Evolutionary conservation across 2,329 filamentous ascomycete genomes (phyloP).

Genomic region (Aureobasidium sp.): DNA sequence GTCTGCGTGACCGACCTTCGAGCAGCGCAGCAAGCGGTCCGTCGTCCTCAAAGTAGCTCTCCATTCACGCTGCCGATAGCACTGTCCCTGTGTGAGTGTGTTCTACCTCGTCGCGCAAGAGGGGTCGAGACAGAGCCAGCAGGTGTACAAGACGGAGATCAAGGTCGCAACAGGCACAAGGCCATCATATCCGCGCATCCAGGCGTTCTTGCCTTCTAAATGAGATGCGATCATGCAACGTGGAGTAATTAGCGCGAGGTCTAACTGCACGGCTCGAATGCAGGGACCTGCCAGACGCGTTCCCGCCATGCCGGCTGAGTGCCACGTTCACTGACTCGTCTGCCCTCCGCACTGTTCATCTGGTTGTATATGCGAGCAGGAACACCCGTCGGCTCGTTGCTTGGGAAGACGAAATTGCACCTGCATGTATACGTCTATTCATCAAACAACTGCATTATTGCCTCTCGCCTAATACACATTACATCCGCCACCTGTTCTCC

Average conservation of each 20-base stretch:
- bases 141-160: neutral
- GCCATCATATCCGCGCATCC: neutral
- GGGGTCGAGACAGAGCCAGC: neutral
- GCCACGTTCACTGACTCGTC: neutral
- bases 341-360: neutral
- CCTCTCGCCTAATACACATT: neutral
- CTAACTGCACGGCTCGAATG: neutral
- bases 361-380: neutral
- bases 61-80: slow-evolving; percentile 50
- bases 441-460: slow-evolving; percentile 10
- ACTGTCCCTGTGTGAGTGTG: neutral
- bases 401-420: slow-evolving; percentile 9
- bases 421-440: neutral
- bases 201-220: slow-evolving; percentile 4
- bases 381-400: slow-evolving; percentile 4
- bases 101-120: neutral
- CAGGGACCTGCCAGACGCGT: slow-evolving; percentile 3
- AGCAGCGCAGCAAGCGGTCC: slow-evolving; percentile 84
- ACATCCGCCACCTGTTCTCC: neutral
- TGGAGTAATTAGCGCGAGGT: slow-evolving; percentile 5
- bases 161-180: slow-evolving; percentile 5
- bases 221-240: slow-evolving; percentile 10
- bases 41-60: slow-evolving; percentile 78
- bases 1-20: slow-evolving; percentile 51
- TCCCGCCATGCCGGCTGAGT: neutral